These are phyloP conservation scores for Phytophthora constricta DNA, from an alignment of 352 stramenopile genomes.

Conservation along the genomic window DNA sequence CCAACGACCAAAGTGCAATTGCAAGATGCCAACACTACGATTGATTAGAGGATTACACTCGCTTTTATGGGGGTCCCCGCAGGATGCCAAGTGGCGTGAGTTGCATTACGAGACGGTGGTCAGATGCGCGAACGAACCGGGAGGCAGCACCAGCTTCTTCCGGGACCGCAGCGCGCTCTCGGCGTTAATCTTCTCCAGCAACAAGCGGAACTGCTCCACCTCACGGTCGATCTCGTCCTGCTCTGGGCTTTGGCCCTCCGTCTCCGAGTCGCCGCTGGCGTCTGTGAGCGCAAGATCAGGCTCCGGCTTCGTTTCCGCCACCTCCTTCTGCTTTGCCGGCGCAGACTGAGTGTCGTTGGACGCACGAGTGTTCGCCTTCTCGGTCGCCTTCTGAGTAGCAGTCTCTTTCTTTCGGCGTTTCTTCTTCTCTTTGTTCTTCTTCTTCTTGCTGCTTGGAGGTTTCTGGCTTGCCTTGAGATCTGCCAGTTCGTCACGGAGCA, in stretches of 20 bases:
- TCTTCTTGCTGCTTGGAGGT: conserved; percentile 55
- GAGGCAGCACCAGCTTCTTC: conserved; percentile 79
- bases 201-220: conserved; percentile 72
- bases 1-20: too few species aligned
- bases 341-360: conserved; percentile 8
- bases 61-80: neutral
- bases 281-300: conserved; percentile 21
- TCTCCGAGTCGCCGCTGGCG: conserved; percentile 33
- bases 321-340: conserved; percentile 16
- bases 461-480: conserved; percentile 72
- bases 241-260: conserved; percentile 38
- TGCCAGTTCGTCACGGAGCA: conserved; percentile 76
- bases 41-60: neutral
- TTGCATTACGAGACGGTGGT: conserved; percentile 35
- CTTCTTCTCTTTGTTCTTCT: conserved; percentile 83
- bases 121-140: conserved; percentile 56
- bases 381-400: conserved; percentile 37
- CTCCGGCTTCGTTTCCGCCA: conserved; percentile 10
- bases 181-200: conserved; percentile 77
- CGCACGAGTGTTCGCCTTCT: conserved; percentile 17
- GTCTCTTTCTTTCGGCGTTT: conserved; percentile 77
- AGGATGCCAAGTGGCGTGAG: neutral
- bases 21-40: too few species aligned
- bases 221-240: conserved; percentile 76
- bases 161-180: conserved; percentile 57